These are phyloP conservation scores for Aspergillus sergii DNA, from an alignment of 2,329 filamentous ascomycete genomes.

Conservation along the genomic window DNA sequence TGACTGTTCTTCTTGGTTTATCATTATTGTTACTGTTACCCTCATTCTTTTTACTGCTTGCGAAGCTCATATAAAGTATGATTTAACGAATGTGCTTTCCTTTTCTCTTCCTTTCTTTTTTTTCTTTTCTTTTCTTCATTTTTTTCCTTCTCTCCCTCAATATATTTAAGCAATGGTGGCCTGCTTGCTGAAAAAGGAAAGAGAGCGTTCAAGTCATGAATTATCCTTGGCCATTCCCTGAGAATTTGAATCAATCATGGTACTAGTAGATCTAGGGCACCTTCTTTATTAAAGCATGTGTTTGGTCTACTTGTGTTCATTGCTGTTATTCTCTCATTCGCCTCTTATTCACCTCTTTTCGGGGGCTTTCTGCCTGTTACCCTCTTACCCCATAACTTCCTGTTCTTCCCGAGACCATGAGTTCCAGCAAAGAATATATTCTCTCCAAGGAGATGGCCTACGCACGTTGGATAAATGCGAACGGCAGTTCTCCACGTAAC, in stretches of 20 bases:
- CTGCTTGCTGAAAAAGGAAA: neutral
- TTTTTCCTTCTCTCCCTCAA: neutral
- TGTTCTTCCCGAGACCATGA: slow-evolving; percentile 10
- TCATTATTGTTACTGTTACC: neutral
- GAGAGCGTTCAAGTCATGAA: neutral
- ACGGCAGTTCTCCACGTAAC: slow-evolving; percentile 11
- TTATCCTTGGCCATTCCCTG: neutral
- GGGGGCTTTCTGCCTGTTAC: neutral
- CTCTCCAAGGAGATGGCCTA: slow-evolving; percentile 21
- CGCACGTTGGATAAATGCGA: slow-evolving; percentile 18
- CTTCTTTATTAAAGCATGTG: neutral
- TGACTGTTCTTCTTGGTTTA: neutral
- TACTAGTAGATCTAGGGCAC: neutral
- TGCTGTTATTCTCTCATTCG: neutral
- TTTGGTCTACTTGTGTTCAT: neutral
- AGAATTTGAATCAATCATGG: neutral
- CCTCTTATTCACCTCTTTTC: neutral
- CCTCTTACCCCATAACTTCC: neutral
- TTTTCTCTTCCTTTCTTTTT: too few relatives aligned
- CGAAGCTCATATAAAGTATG: neutral
- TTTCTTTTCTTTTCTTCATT: neutral
- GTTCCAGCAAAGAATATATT: slow-evolving; percentile 18
- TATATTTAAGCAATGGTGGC: neutral
- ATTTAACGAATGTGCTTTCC: neutral
- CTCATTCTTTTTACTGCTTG: neutral